These are phyloP conservation scores for Magnusiomyces suaveolens DNA, from an alignment of 1,139 yeast species.

Conservation along the genomic window DNA sequence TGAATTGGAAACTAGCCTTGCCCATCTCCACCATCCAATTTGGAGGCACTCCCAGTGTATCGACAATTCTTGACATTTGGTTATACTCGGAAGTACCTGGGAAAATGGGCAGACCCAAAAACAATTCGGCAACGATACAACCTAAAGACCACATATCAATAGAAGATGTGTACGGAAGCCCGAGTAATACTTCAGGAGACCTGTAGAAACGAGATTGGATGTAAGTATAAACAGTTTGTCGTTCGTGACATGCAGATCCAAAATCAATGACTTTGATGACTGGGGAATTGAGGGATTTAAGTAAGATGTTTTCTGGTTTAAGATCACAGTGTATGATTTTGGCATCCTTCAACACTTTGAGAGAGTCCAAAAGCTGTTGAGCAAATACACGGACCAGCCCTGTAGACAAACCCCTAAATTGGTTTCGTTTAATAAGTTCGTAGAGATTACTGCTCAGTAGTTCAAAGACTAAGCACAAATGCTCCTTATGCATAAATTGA, in stretches of 20 bases:
- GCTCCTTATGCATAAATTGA: conserved; percentile 86
- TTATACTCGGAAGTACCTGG: conserved; percentile 95
- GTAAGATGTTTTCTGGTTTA: conserved; percentile 87
- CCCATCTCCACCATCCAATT: conserved; percentile 97
- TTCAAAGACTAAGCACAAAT: conserved; percentile 87
- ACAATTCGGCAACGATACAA: conserved; percentile 89
- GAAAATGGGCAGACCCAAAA: conserved; percentile 84
- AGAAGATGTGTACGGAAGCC: conserved; percentile 76
- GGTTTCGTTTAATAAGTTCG: conserved; percentile 86
- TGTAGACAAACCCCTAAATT: conserved; percentile 82
- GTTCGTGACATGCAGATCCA: conserved; percentile 92
- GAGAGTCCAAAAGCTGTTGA: conserved; percentile 69
- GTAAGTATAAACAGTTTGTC: conserved; percentile 83
- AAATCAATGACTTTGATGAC: conserved; percentile 90
- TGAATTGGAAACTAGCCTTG: conserved; percentile 63
- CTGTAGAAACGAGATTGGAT: conserved; percentile 93
- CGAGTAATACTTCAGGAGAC: conserved; percentile 89
- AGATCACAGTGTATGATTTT: conserved; percentile 91
- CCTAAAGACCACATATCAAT: conserved; percentile 99
- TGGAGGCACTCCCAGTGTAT: conserved; percentile 82
- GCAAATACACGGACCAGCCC: conserved; percentile 70
- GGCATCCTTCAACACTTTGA: conserved; percentile 69
- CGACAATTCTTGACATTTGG: conserved; percentile 72
- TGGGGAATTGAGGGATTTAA: conserved; percentile 76
- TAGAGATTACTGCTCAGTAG: conserved; percentile 77